Percentiles rank a stretch among this genome's conserved stretches.
Evolutionary conservation across 257 asterid species (phyloP).

Genomic region (Primulina eburnea): DNA sequence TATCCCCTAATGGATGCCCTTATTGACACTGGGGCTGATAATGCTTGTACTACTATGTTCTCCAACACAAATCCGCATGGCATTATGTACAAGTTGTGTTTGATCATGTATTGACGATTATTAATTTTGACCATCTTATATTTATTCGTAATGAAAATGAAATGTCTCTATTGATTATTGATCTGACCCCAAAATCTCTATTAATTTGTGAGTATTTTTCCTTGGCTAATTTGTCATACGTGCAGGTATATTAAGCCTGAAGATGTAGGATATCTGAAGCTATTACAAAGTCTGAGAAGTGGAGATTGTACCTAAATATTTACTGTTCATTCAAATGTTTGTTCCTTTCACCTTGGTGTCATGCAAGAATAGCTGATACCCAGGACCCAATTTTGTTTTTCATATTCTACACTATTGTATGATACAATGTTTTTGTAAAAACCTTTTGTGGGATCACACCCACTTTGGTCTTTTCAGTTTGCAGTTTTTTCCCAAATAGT

Average conservation of each 20-base stretch:
- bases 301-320: constrained; percentile 61
- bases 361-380: too few species aligned
- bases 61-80: neutral
- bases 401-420: neutral
- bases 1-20: neutral
- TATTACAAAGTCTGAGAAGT: constrained; percentile 64
- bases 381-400: neutral
- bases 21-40: too few species aligned
- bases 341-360: neutral
- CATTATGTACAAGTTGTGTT: neutral
- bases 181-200: neutral
- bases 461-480: too few species aligned
- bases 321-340: neutral
- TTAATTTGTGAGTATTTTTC: neutral
- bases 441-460: too few species aligned
- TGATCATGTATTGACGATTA: neutral
- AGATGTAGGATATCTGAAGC: constrained; percentile 64
- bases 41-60: neutral
- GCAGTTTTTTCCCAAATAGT: too few species aligned
- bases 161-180: neutral
- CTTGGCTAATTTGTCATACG: neutral
- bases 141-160: too few species aligned
- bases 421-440: neutral
- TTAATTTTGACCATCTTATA: neutral
- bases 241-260: constrained; percentile 81